A percentile compares a stretch with the other conserved stretches of the same genome.
phyloP scores from a whole-genome alignment of 768 basidiomycete species.

The Psilocybe tampanensis region DNA sequence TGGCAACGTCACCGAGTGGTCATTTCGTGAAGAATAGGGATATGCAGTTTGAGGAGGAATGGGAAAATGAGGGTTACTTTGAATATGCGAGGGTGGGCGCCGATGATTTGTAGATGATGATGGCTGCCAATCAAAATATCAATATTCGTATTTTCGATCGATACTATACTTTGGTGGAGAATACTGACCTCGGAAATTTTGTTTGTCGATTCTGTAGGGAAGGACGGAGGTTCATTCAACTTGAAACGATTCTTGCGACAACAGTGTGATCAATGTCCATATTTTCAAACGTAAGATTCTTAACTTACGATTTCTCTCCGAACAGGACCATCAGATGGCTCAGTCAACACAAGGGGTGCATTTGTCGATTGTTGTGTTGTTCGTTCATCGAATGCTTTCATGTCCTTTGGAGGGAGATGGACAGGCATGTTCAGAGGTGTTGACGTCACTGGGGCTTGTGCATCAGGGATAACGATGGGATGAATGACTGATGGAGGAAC shows the following conservation, averaged over 20 bases:
- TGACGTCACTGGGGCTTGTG: conserved; percentile 3
- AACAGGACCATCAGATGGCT: conserved; percentile 3
- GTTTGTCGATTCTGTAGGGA: background rate
- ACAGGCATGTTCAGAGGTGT: conserved; percentile 19
- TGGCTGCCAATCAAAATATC: background rate
- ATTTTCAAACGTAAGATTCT: background rate
- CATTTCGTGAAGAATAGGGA: conserved; percentile 3
- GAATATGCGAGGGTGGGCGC: conserved; percentile 13
- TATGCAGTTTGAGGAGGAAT: background rate
- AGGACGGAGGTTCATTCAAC: conserved; percentile 13
- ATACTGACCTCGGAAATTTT: conserved; percentile 6
- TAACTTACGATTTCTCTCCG: conserved; percentile 24
- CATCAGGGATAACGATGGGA: conserved; percentile 2
- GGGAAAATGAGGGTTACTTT: background rate
- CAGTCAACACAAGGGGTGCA: background rate
- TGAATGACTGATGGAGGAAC: background rate
- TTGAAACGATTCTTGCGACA: conserved; percentile 19
- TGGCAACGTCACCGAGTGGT: background rate
- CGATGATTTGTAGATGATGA: conserved; percentile 1
- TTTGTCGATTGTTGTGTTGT: conserved; percentile 10
- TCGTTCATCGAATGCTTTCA: conserved; percentile 11
- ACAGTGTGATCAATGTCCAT: background rate
- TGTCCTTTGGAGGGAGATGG: conserved; percentile 23
- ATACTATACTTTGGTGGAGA: no score
- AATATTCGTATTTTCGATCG: no score